Evolutionary conservation across 1,139 yeast genomes (phyloP).

Genomic region (Hanseniaspora gamundiae): DNA sequence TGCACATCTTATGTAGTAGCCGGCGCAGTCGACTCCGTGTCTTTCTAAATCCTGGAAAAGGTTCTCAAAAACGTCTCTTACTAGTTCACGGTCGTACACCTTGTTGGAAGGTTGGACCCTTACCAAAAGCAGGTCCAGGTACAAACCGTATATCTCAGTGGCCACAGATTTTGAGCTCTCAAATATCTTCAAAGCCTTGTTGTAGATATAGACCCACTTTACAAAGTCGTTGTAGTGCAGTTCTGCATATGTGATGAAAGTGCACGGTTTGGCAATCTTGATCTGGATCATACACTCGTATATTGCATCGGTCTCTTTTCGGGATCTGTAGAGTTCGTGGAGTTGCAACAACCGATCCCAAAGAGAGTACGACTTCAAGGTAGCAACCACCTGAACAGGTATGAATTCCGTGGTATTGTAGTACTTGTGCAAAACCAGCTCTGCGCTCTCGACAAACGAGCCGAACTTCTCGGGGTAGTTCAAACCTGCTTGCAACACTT

Average conservation of each 20-base stretch:
- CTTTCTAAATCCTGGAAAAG: not conserved
- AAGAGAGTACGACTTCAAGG: constrained; percentile 44
- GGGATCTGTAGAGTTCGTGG: not conserved
- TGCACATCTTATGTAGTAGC: not conserved
- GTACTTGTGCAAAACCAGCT: not conserved
- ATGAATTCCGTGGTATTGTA: constrained; percentile 22
- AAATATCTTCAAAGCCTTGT: not conserved
- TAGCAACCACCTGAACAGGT: constrained; percentile 44
- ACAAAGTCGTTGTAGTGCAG: not conserved
- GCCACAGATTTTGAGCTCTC: not conserved
- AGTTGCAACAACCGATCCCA: constrained; percentile 34
- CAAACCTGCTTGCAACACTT: constrained; percentile 41
- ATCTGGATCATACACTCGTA: constrained; percentile 51
- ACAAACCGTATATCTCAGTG: not conserved
- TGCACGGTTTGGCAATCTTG: constrained; percentile 59
- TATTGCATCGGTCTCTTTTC: constrained; percentile 30
- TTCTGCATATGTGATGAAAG: constrained; percentile 53
- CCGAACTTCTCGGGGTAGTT: constrained; percentile 28
- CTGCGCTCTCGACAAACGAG: constrained; percentile 12
- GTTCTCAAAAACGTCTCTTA: not conserved
- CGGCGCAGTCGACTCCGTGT: not conserved
- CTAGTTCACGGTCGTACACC: not conserved
- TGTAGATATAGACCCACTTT: not conserved
- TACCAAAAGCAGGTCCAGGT: not conserved
- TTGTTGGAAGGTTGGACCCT: not conserved